phyloP scores from a whole-genome alignment of 1,284 basidiomycete genomes.

The Cryptococcus sp. region DNA sequence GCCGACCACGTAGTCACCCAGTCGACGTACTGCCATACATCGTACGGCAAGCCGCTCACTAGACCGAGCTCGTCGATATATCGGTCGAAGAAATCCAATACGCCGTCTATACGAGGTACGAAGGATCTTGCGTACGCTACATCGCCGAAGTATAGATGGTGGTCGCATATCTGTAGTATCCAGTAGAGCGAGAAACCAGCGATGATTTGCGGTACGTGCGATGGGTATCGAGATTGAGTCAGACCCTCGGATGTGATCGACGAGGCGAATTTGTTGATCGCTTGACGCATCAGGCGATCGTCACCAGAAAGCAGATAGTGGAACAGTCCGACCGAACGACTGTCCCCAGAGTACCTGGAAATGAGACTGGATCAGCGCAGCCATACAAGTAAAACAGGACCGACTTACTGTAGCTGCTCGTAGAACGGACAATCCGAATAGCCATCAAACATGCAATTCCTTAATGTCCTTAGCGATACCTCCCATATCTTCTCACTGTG shows the following conservation, averaged over 20 bases:
- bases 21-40: slow-evolving; percentile 39
- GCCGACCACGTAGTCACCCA: slow-evolving; percentile 31
- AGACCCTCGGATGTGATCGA: slow-evolving; percentile 34
- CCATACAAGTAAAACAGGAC: background rate
- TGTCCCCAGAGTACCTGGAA: slow-evolving; percentile 33
- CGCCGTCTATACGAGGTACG: slow-evolving; percentile 29
- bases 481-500: slow-evolving; percentile 30
- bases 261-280: slow-evolving; percentile 28
- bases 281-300: slow-evolving; percentile 32
- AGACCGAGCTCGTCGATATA: slow-evolving; percentile 31
- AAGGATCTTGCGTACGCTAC: slow-evolving; percentile 16
- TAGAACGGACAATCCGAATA: slow-evolving; percentile 42
- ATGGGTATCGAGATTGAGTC: slow-evolving; percentile 33
- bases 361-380: background rate
- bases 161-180: slow-evolving; percentile 29
- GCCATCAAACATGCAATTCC: slow-evolving; percentile 41
- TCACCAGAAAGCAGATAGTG: slow-evolving; percentile 37
- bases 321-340: slow-evolving; percentile 32
- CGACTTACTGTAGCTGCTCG: slow-evolving; percentile 34
- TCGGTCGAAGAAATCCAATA: slow-evolving; percentile 31
- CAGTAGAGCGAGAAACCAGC: slow-evolving; percentile 36
- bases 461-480: slow-evolving; percentile 30
- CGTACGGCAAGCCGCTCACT: slow-evolving; percentile 24
- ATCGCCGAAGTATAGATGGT: slow-evolving; percentile 31
- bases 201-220: slow-evolving; percentile 35